Evolutionary conservation across 2,329 filamentous ascomycete species (phyloP).

Genomic region (Volutella citrinella): DNA sequence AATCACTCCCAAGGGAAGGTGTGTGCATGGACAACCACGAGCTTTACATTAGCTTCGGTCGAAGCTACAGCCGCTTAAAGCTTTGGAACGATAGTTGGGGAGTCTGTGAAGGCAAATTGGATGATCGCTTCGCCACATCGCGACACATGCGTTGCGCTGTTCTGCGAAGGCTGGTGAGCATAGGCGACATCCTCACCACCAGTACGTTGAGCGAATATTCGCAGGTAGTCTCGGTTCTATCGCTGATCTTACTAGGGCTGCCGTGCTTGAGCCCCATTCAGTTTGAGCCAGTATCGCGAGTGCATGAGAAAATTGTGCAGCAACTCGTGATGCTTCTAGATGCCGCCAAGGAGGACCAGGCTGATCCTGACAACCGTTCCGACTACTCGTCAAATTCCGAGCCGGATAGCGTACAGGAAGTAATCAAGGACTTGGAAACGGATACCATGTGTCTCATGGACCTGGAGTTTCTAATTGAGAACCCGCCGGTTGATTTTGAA

Average conservation of each 20-base stretch:
- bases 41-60: neutral
- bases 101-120: neutral
- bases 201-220: no score
- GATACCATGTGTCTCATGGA: slow-evolving; percentile 7
- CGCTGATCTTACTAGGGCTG: neutral
- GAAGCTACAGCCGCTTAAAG: neutral
- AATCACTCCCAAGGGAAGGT: no score
- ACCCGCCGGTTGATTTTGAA: neutral
- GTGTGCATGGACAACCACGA: no score
- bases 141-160: neutral
- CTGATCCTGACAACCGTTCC: neutral
- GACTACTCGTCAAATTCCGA: neutral
- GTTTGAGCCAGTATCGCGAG: neutral
- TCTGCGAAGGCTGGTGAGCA: neutral
- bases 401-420: neutral
- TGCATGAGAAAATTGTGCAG: neutral
- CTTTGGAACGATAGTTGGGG: slow-evolving; percentile 1
- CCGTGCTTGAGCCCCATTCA: neutral
- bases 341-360: neutral
- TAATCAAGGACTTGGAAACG: slow-evolving; percentile 2
- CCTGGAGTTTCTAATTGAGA: neutral
- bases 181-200: neutral
- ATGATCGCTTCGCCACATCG: neutral
- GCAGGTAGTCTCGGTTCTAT: no score
- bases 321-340: neutral